Evolutionary conservation across 2,329 filamentous ascomycete genomes (phyloP).

Genomic region (Ascosphaera acerosa): DNA sequence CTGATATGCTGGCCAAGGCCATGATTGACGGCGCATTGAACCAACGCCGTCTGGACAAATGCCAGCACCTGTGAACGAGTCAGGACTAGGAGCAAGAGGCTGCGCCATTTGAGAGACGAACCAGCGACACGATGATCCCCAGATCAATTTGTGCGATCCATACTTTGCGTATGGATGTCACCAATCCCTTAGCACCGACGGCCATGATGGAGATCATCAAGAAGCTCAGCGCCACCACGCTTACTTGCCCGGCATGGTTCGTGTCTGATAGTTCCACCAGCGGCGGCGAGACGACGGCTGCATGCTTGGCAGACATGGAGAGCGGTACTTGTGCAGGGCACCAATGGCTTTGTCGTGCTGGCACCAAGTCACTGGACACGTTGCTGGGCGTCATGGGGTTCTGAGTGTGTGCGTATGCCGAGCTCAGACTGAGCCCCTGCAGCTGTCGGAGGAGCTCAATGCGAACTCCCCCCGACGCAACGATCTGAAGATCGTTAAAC

Average conservation of each 20-base stretch:
- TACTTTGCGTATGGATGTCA: not conserved
- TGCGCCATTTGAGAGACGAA: too few relatives aligned
- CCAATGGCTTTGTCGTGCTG: too few relatives aligned
- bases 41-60: not conserved
- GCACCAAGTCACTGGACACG: too few relatives aligned
- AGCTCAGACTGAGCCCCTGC: too few relatives aligned
- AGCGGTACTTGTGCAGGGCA: too few relatives aligned
- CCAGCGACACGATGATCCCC: not conserved
- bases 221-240: constrained; percentile 1
- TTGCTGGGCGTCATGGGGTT: too few relatives aligned
- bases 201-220: not conserved
- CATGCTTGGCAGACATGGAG: not conserved
- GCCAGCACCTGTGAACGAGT: not conserved
- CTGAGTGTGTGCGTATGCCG: too few relatives aligned
- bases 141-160: not conserved
- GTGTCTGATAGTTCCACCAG: not conserved
- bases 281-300: not conserved
- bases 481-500: too few relatives aligned
- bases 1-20: not conserved
- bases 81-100: too few relatives aligned
- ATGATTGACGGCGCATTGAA: constrained; percentile 1
- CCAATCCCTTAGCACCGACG: not conserved
- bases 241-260: constrained; percentile 1
- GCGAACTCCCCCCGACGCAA: too few relatives aligned
- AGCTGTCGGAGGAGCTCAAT: too few relatives aligned